Base-by-base conservation (phyloP, 345 rosid genomes). In the Carallia brachiata region DNA sequence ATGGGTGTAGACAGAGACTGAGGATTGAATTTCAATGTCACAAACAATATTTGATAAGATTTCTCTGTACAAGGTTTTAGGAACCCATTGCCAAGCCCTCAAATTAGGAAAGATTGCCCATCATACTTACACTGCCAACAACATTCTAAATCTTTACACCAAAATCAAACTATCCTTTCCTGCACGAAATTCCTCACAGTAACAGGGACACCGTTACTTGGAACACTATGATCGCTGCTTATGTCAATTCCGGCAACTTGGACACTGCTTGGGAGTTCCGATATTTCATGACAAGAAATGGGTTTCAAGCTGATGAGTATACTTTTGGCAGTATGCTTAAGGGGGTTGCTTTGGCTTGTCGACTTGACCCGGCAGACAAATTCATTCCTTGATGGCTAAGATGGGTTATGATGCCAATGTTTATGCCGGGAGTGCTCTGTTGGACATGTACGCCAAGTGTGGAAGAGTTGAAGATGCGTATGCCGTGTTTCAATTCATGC, bases 391-490 rank as follows among this genome's bases (percentile, higher is more conserved):
- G 83, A 68, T 86, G 68, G 63, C 86, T 18, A 91, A 84, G 61
- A 68, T 75, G 68, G 82, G 90, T 34, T 77, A 68, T 1, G 76
- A 72, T 19, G 74, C 69, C 66, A 84, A 85, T 82, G 86, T 91
- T 36, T 89, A 74, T 10, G 70, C 84, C 1, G 92, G 90, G 34
- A 87, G 92, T 56, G 81, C 91, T 44, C 82, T 91, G 71, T 70
- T 89, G 82, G 92, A 85, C 70, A 85, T 89, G 95, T 91, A 89
- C 30, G 88, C 89, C 0, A 89, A 89, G 79, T 86, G 91, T 36
- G 84, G 77, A 66, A 83, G 87, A 37, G 77, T 77, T 61, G 81
- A 80, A 31, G 87, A 86, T 78, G 97, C 86, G 1, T 74, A 74
- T 23, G 50, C 52, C 27, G 84, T 88, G 75, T 85, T 89, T 68